phyloP scores from a whole-genome alignment of 164 flowering plant species.

The Chimonanthus praecox region DNA sequence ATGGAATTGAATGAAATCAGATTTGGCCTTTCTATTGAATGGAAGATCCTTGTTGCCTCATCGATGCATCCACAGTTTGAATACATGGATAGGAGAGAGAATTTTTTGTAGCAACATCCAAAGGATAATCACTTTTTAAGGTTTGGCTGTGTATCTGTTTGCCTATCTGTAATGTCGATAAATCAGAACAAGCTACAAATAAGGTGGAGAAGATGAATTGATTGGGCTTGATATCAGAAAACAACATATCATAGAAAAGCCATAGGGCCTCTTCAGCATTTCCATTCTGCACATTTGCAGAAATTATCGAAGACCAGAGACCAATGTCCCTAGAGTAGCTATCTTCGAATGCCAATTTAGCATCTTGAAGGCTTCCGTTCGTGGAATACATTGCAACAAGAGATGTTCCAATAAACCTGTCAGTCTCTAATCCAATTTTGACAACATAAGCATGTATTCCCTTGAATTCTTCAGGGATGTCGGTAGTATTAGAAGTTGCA shows the following conservation, averaged over 20 bases:
- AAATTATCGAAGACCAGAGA: neutral
- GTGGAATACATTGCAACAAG: neutral
- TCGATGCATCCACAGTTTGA: conserved; percentile 46
- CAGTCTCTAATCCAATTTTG: neutral
- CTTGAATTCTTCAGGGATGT: neutral
- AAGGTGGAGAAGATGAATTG: conserved; percentile 42
- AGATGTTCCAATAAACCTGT: neutral
- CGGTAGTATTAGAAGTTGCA: neutral
- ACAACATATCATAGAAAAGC: neutral
- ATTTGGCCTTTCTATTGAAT: conserved; percentile 37
- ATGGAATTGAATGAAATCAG: conserved; percentile 57
- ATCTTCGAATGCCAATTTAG: neutral
- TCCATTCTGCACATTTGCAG: neutral
- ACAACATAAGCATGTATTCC: neutral
- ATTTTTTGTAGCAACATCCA: conserved; percentile 39
- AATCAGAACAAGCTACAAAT: conserved; percentile 46
- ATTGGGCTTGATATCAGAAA: conserved; percentile 34
- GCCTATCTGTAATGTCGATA: conserved; percentile 38
- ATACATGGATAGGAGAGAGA: conserved; percentile 47
- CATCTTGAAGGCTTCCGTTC: neutral
- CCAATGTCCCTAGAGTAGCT: neutral
- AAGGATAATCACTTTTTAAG: conserved; percentile 36
- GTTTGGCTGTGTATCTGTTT: conserved; percentile 50
- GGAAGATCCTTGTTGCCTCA: conserved; percentile 36
- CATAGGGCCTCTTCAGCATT: neutral